Evolutionary conservation across 768 basidiomycete species (phyloP).

Genomic region (Russula sp.): DNA sequence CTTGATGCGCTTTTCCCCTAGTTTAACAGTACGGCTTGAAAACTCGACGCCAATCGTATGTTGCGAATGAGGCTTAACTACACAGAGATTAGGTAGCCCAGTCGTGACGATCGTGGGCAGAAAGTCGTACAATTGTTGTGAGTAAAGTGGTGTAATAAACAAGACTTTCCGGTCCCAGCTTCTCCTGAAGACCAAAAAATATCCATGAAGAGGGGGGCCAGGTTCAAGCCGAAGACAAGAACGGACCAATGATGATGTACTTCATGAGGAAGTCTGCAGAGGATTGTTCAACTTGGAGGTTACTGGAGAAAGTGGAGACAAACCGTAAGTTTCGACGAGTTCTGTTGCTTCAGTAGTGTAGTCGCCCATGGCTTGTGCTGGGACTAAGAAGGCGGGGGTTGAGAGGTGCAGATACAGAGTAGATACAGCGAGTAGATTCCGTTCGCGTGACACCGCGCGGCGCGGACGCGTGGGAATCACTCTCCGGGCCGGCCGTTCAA

Average conservation of each 20-base stretch:
- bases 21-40: conserved; percentile 86
- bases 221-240: conserved; percentile 1
- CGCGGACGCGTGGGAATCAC: conserved; percentile 6
- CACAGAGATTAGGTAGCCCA: conserved; percentile 18
- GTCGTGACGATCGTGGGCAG: neutral
- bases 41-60: conserved; percentile 99
- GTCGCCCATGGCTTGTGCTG: conserved; percentile 53
- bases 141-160: conserved; percentile 93
- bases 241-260: conserved; percentile 90
- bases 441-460: too few species aligned
- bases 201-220: conserved; percentile 14
- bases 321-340: conserved; percentile 92
- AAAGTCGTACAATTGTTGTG: conserved; percentile 82
- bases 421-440: neutral
- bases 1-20: conserved; percentile 94
- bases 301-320: conserved; percentile 4
- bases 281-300: neutral
- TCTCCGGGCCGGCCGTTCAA: neutral
- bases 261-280: conserved; percentile 93
- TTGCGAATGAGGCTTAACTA: conserved; percentile 94
- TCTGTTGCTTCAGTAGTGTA: conserved; percentile 85
- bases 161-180: conserved; percentile 96
- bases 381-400: neutral
- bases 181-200: conserved; percentile 57
- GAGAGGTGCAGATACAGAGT: neutral